Evolutionary conservation across 371 early-diverging fungal genomes (phyloP).

Genomic region (Coemansia sp.): DNA sequence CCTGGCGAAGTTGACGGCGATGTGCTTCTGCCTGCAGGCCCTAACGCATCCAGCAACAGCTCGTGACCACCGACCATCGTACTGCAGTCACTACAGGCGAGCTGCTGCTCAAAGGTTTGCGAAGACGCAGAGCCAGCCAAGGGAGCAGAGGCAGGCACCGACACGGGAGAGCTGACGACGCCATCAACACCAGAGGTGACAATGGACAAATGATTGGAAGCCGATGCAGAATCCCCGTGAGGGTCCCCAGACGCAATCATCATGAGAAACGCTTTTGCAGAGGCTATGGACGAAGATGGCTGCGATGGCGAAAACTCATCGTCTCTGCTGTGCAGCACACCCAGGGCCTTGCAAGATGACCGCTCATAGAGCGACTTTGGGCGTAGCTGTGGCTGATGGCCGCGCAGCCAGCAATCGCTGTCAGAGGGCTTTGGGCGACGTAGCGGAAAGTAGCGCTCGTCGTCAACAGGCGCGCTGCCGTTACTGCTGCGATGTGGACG

Average conservation of each 20-base stretch:
- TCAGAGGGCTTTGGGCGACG: neutral
- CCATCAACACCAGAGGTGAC: neutral
- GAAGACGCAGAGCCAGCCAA: neutral
- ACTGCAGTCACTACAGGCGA: neutral
- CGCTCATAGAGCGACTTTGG: constrained; percentile 45
- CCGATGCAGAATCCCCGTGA: neutral
- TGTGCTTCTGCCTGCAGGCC: neutral
- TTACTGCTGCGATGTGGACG: neutral
- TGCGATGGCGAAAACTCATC: constrained; percentile 4
- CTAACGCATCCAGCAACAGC: neutral
- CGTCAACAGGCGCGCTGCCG: neutral
- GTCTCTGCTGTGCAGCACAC: constrained; percentile 1
- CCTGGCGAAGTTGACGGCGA: constrained; percentile 12
- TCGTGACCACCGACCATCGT: neutral
- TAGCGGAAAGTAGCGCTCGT: neutral
- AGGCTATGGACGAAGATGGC: constrained; percentile 33
- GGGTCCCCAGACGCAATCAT: constrained; percentile 29
- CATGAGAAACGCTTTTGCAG: constrained; percentile 42
- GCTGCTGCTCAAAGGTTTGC: neutral
- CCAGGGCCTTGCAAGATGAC: constrained; percentile 3
- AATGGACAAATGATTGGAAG: neutral
- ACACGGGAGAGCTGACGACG: neutral
- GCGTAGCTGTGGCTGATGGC: constrained; percentile 8
- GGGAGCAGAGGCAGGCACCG: neutral
- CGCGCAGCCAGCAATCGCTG: neutral